phyloP scores from a whole-genome alignment of 148 eudicot genomes.

The Amaranthus cruentus region DNA sequence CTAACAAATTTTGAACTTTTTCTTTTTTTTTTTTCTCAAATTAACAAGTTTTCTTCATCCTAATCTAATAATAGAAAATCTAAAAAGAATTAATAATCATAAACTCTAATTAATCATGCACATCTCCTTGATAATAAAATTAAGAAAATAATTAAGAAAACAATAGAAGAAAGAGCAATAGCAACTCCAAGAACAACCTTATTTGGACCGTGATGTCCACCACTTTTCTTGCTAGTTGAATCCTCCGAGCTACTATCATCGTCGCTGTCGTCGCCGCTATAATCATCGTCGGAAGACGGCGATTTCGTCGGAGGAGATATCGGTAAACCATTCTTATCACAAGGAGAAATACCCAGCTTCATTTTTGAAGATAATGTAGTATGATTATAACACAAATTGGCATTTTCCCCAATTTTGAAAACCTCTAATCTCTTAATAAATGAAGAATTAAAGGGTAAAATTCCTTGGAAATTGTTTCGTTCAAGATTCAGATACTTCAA shows the following conservation, averaged over 20 bases:
- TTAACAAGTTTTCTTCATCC: conserved; percentile 13
- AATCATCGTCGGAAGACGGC: conserved; percentile 19
- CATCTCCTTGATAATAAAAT: conserved; percentile 64
- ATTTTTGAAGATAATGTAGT: conserved; percentile 42
- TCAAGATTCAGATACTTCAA: conserved; percentile 72
- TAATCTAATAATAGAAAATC: conserved; percentile 3
- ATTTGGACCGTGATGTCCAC: conserved; percentile 56
- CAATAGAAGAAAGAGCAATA: conserved; percentile 71
- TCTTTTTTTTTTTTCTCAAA: conserved; percentile 7
- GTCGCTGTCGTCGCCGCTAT: conserved; percentile 26
- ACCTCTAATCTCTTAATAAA: conserved; percentile 51
- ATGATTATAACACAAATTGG: conserved; percentile 68
- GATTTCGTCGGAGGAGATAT: conserved; percentile 54
- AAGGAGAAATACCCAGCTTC: conserved; percentile 81
- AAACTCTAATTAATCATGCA: conserved; percentile 28
- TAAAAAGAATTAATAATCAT: neutral
- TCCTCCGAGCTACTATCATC: conserved; percentile 26
- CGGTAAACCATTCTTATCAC: conserved; percentile 79
- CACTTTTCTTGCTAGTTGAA: conserved; percentile 25
- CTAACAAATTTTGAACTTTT: neutral
- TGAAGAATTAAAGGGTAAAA: conserved; percentile 72
- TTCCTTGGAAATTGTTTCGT: conserved; percentile 64
- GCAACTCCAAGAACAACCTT: conserved; percentile 90
- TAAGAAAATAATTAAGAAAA: conserved; percentile 72
- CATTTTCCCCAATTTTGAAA: conserved; percentile 64